Evolutionary conservation across 768 basidiomycete genomes (phyloP), one percentile per base, ranked within the genome.

Genomic region (Termitomyces sp.): DNA sequence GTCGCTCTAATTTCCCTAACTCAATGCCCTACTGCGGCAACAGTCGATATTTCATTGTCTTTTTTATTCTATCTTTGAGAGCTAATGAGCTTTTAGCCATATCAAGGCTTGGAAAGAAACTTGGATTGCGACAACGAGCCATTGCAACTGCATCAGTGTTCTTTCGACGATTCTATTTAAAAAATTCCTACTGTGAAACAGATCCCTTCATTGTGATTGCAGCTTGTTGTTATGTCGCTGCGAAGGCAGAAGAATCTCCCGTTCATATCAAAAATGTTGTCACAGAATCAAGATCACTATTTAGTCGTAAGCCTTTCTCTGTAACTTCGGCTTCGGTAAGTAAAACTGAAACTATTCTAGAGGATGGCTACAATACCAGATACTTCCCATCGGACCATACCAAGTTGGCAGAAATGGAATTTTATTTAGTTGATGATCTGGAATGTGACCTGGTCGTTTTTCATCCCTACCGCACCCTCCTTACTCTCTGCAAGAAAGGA

Each of bases 381-480:
- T 71, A 80, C n/a, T 96, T 97, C 66, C 84, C 90, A 0, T 81
- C 88, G 0, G 94, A 97, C 67, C 89, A 95, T 64, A 82, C 88
- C 11, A 94, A 93, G 66, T 76, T 99, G 14, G 97, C 95, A 3
- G 97, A 99, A 70, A 98, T 98, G 95, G 96, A 98, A 68, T 98
- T 98, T 73, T 98, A 96, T 73, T 85, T 98, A 10, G 87, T 99
- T 23, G 93, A 93, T 66, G 95, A 99, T 67, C 81, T 98, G 28
- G 94, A 97, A 69, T 98, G 96, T 65, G 93, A 98, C 70, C 75
- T 99, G 43, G 82, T 87, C 54, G 81, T 98, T 8, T 98, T 94
- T 69, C 97, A 98, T 68, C 96, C 97, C 0, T 99, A 99, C 71
- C 86, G 94, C 51, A 91, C 93, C 0, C 81, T 98, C 23, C 74